Base-by-base conservation (phyloP, 2,329 filamentous ascomycete genomes). In the Arthroderma sp. region DNA sequence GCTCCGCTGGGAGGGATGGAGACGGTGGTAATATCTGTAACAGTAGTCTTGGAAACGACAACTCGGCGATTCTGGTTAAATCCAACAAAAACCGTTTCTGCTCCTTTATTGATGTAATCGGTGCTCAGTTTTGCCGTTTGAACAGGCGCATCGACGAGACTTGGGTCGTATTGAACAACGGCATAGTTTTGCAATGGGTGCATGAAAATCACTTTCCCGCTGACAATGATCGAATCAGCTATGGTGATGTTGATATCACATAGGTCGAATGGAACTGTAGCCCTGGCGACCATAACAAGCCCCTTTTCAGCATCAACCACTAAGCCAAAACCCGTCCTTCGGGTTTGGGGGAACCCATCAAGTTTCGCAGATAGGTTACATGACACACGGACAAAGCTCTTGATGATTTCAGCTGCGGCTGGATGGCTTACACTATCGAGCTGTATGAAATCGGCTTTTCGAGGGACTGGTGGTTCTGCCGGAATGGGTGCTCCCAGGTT, bases 281-380 rank as follows among this genome's bases (percentile, higher is more conserved):
- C 89, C 58, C 91, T 73, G 1, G 91, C 96, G 44, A 96, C 89
- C 48, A 96, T 77, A 5, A 98, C 91, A 11, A 98, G 73, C 11
- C 91, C 91, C 68, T 95, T 89, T 49, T 93, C 86, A 0, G 93
- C 91, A 64, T 98, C 91, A 50, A 98, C 85, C n/a, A 98, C 89
- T 33, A 98, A 70, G 34, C 91, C 91, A 72, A 94, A 95, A 1
- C 91, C 91, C 68, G 87, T 91, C 66, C 94, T 91, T 40, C 87
- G 77, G 53, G 91, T 86, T 62, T 91, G 86, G 4, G 91, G 93
- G 61, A 94, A 98, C n/a, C 91, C 91, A 61, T 98, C 91, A 6
- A 98, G 75, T 70, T 96, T 96, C 50, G 98, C 70, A 0, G 91
- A 91, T 82, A 98, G 89, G 27, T 82, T 84, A 56, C 88, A 94